phyloP scores from a whole-genome alignment of 192 early-diverging fungal genomes.

The Backusella psychrophila region DNA sequence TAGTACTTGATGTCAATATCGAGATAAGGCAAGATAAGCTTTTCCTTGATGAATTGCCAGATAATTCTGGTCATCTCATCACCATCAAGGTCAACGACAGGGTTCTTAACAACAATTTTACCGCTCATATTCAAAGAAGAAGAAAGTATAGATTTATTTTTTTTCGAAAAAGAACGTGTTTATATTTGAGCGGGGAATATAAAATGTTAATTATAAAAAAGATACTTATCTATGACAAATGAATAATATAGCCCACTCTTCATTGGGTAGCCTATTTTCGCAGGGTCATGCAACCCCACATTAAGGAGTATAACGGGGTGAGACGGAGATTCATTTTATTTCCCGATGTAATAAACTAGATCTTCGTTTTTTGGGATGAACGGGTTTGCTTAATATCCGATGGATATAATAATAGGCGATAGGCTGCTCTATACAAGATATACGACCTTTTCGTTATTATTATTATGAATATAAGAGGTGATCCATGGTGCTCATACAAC shows the following conservation, averaged over 20 bases:
- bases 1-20: conserved; percentile 96
- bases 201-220: background rate
- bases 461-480: background rate
- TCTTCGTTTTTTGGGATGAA: background rate
- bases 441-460: background rate
- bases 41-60: conserved; percentile 93
- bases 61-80: conserved; percentile 99
- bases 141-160: background rate
- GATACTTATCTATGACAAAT: conserved; percentile 11
- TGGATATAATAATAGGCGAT: conserved; percentile 6
- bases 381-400: background rate
- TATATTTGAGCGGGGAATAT: conserved; percentile 1
- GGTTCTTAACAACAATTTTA: conserved; percentile 74
- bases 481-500: background rate
- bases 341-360: background rate
- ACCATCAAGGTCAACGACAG: conserved; percentile 86
- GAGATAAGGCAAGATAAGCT: conserved; percentile 85
- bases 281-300: conserved; percentile 18
- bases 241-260: background rate
- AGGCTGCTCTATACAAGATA: background rate
- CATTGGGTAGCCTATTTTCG: background rate
- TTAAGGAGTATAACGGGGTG: background rate
- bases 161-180: background rate
- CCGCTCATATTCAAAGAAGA: background rate
- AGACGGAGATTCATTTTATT: conserved; percentile 10